Base-by-base conservation (phyloP, 495 filamentous ascomycete genomes). In the Glutinoglossum americanum region DNA sequence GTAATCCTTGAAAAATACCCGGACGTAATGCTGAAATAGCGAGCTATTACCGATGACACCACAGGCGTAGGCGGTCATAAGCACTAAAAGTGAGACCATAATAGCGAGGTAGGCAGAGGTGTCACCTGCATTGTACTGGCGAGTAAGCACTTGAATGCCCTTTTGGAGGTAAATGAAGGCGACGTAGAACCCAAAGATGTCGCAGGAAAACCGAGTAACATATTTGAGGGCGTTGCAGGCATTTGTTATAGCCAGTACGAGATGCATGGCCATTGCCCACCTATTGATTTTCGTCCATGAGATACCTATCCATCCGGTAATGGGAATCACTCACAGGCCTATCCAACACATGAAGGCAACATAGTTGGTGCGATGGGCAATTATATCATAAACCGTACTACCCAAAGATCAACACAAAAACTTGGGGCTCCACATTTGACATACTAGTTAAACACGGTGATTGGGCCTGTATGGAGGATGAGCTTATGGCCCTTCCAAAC, bases 141-240 rank as follows among this genome's bases (percentile, higher is more conserved):
- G 74, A 58, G 80, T 80, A 0, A 92, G 71, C 30, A 89, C 41
- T 21, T 45, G 41, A 45, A 45, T 45, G 17, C 41, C 41, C 41
- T 45, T 45, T 45, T 45, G 82, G 15, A 92, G 72, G 64, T 92
- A 92, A 65, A 89, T 86, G 65, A 83, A 85, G 51, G 84, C 85
- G 47, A 92, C 86, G 65, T 92, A 92, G 66, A 89, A 89, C 5
- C 85, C 86, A 63, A 92, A 90, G 61, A 85, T 87, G 64, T 92
- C 86, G 64, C 86, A 89, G 44, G 84, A 84, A 64, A 92, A 92
- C 10, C 84, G 76, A 10, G 86, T 90, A 25, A 92, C 86, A 65
- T 85, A 89, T 62, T 76, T 81, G 2, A 92, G 69, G 55, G 73
- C 84, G 67, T 92, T 87, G 68, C 85, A 89, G 11, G 81, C 74